Conservation (phyloP, 108 stramenopile species). For the Stephanodiscus minutulus region DNA sequence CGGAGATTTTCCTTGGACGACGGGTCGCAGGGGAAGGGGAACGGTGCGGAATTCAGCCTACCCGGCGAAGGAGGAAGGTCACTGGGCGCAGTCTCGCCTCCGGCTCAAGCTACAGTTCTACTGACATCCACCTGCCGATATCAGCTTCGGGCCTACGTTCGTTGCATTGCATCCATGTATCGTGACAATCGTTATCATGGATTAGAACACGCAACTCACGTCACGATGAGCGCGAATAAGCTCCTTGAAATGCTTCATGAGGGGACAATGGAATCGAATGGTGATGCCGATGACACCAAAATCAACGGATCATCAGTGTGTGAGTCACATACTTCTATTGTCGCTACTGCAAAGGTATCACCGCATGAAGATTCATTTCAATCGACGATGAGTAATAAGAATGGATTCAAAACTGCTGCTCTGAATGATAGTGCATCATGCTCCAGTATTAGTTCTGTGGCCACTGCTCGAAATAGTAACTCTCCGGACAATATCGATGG, state of each 20-base stretch:
- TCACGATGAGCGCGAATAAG: slow-evolving; percentile 61
- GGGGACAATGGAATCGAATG: slow-evolving; percentile 13
- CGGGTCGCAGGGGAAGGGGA: not conserved
- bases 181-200: slow-evolving; percentile 65
- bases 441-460: not conserved
- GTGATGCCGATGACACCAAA: slow-evolving; percentile 12
- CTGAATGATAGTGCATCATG: not conserved
- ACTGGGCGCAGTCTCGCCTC: not conserved
- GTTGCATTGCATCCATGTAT: slow-evolving; percentile 64
- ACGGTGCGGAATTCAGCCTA: not conserved
- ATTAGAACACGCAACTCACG: slow-evolving; percentile 65
- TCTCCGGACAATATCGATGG: not conserved
- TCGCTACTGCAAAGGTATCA: not conserved
- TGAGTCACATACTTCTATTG: not conserved
- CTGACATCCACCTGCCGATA: slow-evolving; percentile 31
- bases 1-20: not conserved
- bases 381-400: not conserved
- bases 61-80: not conserved
- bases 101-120: slow-evolving; percentile 7
- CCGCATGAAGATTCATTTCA: not conserved
- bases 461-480: not conserved
- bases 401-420: not conserved
- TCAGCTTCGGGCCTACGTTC: slow-evolving; percentile 62
- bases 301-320: slow-evolving; percentile 9
- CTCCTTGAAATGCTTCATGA: slow-evolving; percentile 57